Conservation (phyloP, 179 eudicot species). For the Actinidia chinensis region DNA sequence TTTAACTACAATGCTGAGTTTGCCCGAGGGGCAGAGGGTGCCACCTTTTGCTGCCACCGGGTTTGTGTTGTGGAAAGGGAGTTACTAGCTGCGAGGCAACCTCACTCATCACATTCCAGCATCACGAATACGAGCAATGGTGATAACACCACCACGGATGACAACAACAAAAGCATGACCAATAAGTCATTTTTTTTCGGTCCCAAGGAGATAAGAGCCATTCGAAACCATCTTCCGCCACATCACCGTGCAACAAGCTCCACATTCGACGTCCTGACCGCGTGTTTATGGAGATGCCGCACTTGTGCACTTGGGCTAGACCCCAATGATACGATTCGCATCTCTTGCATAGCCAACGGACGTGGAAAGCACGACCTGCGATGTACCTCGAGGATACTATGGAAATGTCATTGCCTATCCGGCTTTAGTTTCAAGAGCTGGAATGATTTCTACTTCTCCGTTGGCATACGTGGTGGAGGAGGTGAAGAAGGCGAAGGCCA, state of each 20-base stretch:
- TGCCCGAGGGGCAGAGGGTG: background rate
- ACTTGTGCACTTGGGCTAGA: slow-evolving; percentile 28
- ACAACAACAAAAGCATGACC: background rate
- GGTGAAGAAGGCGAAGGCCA: slow-evolving; percentile 14
- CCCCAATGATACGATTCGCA: slow-evolving; percentile 20
- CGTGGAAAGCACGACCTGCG: slow-evolving; percentile 11
- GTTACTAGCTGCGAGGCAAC: background rate
- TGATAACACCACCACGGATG: slow-evolving; percentile 16
- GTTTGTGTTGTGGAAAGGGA: slow-evolving; percentile 17
- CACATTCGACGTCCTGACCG: slow-evolving; percentile 33
- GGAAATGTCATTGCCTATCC: slow-evolving; percentile 25
- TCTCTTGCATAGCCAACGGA: slow-evolving; percentile 14
- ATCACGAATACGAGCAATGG: slow-evolving; percentile 41
- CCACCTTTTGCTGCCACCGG: slow-evolving; percentile 28
- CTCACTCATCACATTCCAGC: background rate
- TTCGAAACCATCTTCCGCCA: slow-evolving; percentile 19
- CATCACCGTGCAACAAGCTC: slow-evolving; percentile 11
- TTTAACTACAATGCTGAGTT: background rate
- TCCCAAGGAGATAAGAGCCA: slow-evolving; percentile 19
- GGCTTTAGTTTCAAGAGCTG: slow-evolving; percentile 4
- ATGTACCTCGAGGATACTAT: slow-evolving; percentile 30
- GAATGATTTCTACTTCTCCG: slow-evolving; percentile 11
- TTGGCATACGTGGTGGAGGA: slow-evolving; percentile 18
- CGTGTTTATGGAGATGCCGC: slow-evolving; percentile 43
- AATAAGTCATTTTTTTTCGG: slow-evolving; percentile 30